Base-by-base conservation (phyloP, 768 basidiomycete species). In the Mycena maculata region DNA sequence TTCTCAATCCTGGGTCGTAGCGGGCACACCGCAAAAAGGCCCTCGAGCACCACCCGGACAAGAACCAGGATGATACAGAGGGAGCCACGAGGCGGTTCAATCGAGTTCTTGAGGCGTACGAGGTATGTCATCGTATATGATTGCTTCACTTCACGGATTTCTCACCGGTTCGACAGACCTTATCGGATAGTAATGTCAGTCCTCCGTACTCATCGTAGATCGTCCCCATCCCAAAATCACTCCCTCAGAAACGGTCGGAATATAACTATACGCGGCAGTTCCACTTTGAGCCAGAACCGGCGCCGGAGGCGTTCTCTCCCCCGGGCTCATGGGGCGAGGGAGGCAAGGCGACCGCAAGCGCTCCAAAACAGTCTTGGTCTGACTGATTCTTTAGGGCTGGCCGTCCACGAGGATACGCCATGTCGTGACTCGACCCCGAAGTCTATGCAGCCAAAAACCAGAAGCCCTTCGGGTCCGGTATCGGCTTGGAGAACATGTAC, bases 61-160 rank as follows among this genome's bases (percentile, higher is more conserved):
- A 93, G 77, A 94, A 94, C 73, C 82, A 86, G 22, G 80, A 88
- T 65, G 87, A 92, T 65, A 73, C 87, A 1, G 89, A 90, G 49
- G 91, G 84, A 23, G 86, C 93, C 0, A 92, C 90, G 1, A 81
- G 86, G 70, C 81, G 89, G 22, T 95, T 94, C 71, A 87, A 88
- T 0, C 80, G 83, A 22, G 81, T 95, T 2, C 90, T 92, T 69
- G 88, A 92, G 67, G 93, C 93, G 2, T 94, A 93, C 71, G 92
- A 94, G 82, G 92, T 88, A 53, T 83, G 13, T 22, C 8, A 18
- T 20, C 13, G n/a, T 27, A 2, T 36, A 36, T 7, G 13, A 13
- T 13, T 36, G 6, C 33, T 36, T 15, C 8, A 3, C 23, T 12
- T 36, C 20, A 5, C 18, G 4, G 23, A 52, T 28, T 18, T 25